A percentile compares a stretch with the other conserved stretches of the same genome.
Conservation (phyloP, 352 stramenopile genomes). For the Globisporangium yorkense region DNA sequence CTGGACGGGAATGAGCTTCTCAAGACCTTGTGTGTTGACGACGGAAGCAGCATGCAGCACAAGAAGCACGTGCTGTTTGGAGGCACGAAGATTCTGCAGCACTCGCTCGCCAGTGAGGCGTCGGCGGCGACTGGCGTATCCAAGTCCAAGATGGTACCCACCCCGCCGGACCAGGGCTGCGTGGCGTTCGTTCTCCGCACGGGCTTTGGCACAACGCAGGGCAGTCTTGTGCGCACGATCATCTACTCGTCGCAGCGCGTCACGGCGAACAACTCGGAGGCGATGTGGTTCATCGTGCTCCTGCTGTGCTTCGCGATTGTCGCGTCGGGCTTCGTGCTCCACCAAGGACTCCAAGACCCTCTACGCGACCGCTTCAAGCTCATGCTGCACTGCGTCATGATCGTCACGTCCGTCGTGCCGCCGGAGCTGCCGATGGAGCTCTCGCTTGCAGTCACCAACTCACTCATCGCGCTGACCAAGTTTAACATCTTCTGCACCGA, state of each 20-base stretch:
- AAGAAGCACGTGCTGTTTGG: conserved; percentile 77
- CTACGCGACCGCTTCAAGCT: conserved; percentile 87
- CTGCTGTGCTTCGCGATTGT: conserved; percentile 89
- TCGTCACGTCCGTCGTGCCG: conserved; percentile 94
- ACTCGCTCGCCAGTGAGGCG: conserved; percentile 12
- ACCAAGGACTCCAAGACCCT: conserved; percentile 35
- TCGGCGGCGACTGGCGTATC: not conserved
- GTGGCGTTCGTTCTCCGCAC: conserved; percentile 89
- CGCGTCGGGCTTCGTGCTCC: conserved; percentile 81
- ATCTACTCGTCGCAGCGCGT: conserved; percentile 91
- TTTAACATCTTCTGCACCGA: conserved; percentile 92
- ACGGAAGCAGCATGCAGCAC: conserved; percentile 25
- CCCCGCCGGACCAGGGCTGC: conserved; percentile 77
- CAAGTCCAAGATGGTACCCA: conserved; percentile 16
- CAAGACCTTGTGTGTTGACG: conserved; percentile 19
- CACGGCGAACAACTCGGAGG: conserved; percentile 87
- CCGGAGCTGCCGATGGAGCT: conserved; percentile 95
- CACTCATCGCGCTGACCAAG: conserved; percentile 83
- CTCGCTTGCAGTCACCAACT: conserved; percentile 92
- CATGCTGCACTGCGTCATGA: conserved; percentile 93
- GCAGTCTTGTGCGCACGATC: conserved; percentile 93
- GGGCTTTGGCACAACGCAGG: conserved; percentile 92
- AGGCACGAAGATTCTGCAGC: conserved; percentile 53
- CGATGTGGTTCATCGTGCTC: conserved; percentile 90
- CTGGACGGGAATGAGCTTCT: conserved; percentile 13